Conservation (phyloP, 2,329 filamentous ascomycete genomes). For the Triangularia verruculosa region DNA sequence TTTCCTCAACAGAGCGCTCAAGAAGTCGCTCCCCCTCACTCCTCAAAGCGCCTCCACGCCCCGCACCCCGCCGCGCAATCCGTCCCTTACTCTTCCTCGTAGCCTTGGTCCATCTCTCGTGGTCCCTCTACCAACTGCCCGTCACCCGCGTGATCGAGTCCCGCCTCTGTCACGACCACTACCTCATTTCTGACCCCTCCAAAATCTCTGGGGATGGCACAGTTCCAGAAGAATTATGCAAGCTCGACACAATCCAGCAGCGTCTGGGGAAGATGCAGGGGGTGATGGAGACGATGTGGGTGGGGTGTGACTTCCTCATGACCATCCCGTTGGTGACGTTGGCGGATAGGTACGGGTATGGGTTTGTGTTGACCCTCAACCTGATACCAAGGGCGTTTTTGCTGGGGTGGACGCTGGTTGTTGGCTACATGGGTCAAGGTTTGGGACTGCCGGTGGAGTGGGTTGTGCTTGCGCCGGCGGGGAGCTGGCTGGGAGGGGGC, state of each 20-base stretch:
- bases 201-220: constrained; percentile 35
- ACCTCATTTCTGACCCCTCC: constrained; percentile 39
- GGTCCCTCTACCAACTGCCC: constrained; percentile 48
- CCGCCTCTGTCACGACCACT: constrained; percentile 50
- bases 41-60: background rate
- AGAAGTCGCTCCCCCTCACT: background rate
- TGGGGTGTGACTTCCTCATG: constrained; percentile 49
- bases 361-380: constrained; percentile 42
- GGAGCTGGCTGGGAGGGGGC: constrained; percentile 48
- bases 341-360: constrained; percentile 42
- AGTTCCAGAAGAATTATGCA: constrained; percentile 52
- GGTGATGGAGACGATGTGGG: constrained; percentile 47
- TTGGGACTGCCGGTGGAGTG: constrained; percentile 36
- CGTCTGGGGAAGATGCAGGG: constrained; percentile 52
- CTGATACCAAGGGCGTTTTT: constrained; percentile 41
- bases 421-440: constrained; percentile 38
- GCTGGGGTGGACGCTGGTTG: constrained; percentile 39
- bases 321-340: constrained; percentile 48
- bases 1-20: background rate
- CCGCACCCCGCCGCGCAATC: constrained; percentile 7
- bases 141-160: constrained; percentile 46
- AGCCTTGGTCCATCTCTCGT: constrained; percentile 46
- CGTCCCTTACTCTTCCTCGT: constrained; percentile 38
- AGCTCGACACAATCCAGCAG: constrained; percentile 50
- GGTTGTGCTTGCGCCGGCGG: constrained; percentile 39